Base-by-base conservation (phyloP, 495 filamentous ascomycete genomes). In the Parmelia sp. region DNA sequence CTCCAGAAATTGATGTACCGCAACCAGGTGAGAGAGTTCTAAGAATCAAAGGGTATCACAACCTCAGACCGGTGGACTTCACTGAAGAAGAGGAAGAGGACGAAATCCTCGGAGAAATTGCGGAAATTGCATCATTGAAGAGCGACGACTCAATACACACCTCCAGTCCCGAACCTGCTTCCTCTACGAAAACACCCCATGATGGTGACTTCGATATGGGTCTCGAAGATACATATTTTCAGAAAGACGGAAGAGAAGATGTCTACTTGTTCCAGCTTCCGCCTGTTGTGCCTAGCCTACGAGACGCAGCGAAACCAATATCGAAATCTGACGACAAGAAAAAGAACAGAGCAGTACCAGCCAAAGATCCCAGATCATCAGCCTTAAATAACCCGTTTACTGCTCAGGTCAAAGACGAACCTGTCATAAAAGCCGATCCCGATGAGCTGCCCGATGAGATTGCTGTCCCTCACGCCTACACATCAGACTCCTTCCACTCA, bases 241-340 rank as follows among this genome's bases (percentile, higher is more conserved):
- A 31, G 23, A 64, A 31, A 4, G 40, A 31, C 6, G 62, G 77
- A 23, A 60, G 73, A 10, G 78, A 79, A 29, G 74, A 77, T 44
- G 71, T 82, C 33, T 83, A 81, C 71, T 71, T 84, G 25, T 78
- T 84, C 71, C 82, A 84, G 67, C 80, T 84, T 69, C 82, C 82
- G 12, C 82, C 82, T 4, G 75, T 83, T 68, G 77, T 82, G 0
- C 82, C 82, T 58, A 78, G 76, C 61, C 76, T 84, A 57, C 66
- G 72, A 31, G 62, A 79, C 15, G 61, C 36, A 21, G 53, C 44
- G 8, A 66, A 63, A 62, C 53, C 51, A 37, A 47, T 51, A 57
- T 51, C 29, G 61, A 71, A 61, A 45, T n/a, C 45, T 33, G 64
- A 69, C 58, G 58, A 47, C 66, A 63, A 49, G 65, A 64, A 58